Percentiles rank a stretch among this genome's conserved stretches.
Conservation (phyloP, 495 filamentous ascomycete genomes). For the Neurospora sp. region DNA sequence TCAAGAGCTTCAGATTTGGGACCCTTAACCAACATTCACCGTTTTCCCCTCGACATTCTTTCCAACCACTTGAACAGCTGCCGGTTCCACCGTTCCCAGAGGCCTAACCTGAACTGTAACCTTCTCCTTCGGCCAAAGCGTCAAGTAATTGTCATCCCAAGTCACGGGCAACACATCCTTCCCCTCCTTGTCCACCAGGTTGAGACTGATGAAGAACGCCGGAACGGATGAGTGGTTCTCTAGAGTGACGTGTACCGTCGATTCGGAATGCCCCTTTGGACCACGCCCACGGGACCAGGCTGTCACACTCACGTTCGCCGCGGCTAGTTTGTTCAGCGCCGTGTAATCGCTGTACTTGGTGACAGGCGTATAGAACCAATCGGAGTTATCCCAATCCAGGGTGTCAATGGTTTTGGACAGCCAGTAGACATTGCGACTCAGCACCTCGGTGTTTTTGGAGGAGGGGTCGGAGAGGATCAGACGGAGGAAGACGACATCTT, state of each 20-base stretch:
- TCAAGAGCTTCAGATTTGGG: too few species aligned
- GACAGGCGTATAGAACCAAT: slow-evolving; percentile 50
- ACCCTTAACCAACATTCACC: too few species aligned
- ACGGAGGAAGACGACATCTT: slow-evolving; percentile 42
- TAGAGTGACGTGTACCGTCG: slow-evolving; percentile 22
- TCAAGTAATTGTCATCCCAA: slow-evolving; percentile 56
- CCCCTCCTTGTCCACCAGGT: slow-evolving; percentile 29
- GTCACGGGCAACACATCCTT: slow-evolving; percentile 40
- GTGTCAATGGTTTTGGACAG: slow-evolving; percentile 36
- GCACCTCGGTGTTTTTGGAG: slow-evolving; percentile 3
- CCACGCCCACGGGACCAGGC: not conserved
- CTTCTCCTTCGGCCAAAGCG: slow-evolving; percentile 48
- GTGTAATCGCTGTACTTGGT: slow-evolving; percentile 43
- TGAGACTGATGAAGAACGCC: slow-evolving; percentile 47
- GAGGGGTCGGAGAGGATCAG: slow-evolving; percentile 32
- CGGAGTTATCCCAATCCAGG: slow-evolving; percentile 45
- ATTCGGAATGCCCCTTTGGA: not conserved
- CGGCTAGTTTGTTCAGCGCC: slow-evolving; percentile 30
- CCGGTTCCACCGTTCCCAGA: not conserved
- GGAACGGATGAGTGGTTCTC: slow-evolving; percentile 44
- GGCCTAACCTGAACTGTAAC: slow-evolving; percentile 12
- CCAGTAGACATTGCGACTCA: slow-evolving; percentile 59
- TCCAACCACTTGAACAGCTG: slow-evolving; percentile 5
- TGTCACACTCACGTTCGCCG: slow-evolving; percentile 26
- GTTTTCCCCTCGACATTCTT: too few species aligned